A percentile compares a stretch with the other conserved stretches of the same genome.
Conservation (phyloP, 1,139 yeast species). For the Yamadazyma triangularis region DNA sequence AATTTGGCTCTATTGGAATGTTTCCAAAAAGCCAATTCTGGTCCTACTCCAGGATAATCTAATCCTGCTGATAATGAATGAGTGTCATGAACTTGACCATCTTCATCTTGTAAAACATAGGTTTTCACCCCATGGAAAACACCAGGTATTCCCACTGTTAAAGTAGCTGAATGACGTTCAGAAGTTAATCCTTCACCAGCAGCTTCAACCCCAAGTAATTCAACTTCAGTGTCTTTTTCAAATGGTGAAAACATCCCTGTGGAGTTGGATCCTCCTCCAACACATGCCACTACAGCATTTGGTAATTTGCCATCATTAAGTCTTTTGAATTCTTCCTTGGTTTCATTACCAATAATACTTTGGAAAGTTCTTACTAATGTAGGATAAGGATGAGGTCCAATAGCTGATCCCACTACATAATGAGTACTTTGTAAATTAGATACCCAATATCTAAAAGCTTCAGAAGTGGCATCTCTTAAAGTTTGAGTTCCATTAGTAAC, state of each 20-base stretch:
- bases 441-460: constrained; percentile 96
- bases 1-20: constrained; percentile 88
- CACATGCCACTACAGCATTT: constrained; percentile 94
- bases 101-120: constrained; percentile 80
- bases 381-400: constrained; percentile 99
- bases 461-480: constrained; percentile 95
- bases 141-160: constrained; percentile 91
- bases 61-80: constrained; percentile 98
- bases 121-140: constrained; percentile 98
- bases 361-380: constrained; percentile 97
- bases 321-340: constrained; percentile 82
- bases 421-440: constrained; percentile 81
- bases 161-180: constrained; percentile 83
- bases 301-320: constrained; percentile 81
- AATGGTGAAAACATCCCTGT: constrained; percentile 96
- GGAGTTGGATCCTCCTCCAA: constrained; percentile 98
- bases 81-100: constrained; percentile 97
- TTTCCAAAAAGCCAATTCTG: constrained; percentile 95
- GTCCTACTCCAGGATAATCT: constrained; percentile 99
- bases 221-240: constrained; percentile 72
- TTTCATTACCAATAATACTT: constrained; percentile 92
- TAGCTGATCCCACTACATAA: constrained; percentile 95
- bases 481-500: constrained; percentile 95
- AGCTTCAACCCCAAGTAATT: constrained; percentile 92
- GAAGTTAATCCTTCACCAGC: constrained; percentile 97